Conservation (phyloP, 179 eudicot genomes). For the Drosera spatulata region DNA sequence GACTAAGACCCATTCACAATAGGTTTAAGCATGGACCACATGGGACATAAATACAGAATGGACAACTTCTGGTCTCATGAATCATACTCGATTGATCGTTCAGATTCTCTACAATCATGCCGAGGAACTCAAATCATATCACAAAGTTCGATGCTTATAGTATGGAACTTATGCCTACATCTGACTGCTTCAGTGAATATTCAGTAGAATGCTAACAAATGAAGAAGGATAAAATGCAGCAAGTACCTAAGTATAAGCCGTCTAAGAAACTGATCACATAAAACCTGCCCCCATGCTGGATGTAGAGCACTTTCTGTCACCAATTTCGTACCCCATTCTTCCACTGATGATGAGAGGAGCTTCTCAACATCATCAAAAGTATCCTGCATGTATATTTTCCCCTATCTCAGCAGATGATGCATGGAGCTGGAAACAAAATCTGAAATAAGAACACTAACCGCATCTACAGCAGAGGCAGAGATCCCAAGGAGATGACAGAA, state of each 20-base stretch:
- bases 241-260: constrained; percentile 67
- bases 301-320: constrained; percentile 52
- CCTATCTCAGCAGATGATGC: neutral
- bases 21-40: too few species aligned
- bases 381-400: neutral
- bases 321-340: constrained; percentile 53
- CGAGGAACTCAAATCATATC: too few species aligned
- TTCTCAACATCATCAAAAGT: constrained; percentile 31
- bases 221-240: neutral
- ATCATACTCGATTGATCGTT: too few species aligned
- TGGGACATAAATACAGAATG: too few species aligned
- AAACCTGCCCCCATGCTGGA: constrained; percentile 80
- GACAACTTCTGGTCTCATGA: too few species aligned
- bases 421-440: neutral
- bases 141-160: too few species aligned
- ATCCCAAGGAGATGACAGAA: constrained; percentile 64
- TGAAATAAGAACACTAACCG: constrained; percentile 26
- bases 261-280: constrained; percentile 76
- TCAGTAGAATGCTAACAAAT: neutral
- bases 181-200: neutral
- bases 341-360: constrained; percentile 50
- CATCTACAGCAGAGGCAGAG: constrained; percentile 52
- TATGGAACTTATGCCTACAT: too few species aligned
- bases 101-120: too few species aligned
- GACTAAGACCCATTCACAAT: too few species aligned